These are phyloP conservation scores for Tremella yokohamensis DNA, from an alignment of 768 basidiomycete species.

Conservation along the genomic window DNA sequence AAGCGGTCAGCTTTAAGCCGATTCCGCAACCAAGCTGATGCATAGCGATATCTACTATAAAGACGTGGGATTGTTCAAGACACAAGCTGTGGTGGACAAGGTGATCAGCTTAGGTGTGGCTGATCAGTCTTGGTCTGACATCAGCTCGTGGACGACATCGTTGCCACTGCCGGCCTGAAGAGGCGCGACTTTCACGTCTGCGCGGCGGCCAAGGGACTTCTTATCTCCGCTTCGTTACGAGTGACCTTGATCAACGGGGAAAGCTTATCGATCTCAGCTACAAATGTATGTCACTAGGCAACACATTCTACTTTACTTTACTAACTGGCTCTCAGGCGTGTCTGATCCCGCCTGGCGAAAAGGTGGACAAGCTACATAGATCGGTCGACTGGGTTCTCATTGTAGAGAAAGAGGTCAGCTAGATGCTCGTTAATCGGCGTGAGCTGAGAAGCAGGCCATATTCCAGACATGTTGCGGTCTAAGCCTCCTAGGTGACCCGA, in stretches of 20 bases:
- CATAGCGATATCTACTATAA: conserved; percentile 83
- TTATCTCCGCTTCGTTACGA: conserved; percentile 64
- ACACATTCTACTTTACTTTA: neutral
- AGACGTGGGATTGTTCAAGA: conserved; percentile 72
- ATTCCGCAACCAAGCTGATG: conserved; percentile 31
- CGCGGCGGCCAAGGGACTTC: conserved; percentile 82
- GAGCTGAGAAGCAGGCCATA: conserved; percentile 64
- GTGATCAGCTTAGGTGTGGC: conserved; percentile 52
- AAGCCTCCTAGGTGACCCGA: conserved; percentile 56
- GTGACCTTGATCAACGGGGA: conserved; percentile 63
- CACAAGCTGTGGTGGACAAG: conserved; percentile 72
- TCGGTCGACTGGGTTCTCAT: conserved; percentile 73
- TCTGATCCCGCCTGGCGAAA: conserved; percentile 72
- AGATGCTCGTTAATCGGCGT: neutral
- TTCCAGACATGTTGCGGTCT: conserved; percentile 77
- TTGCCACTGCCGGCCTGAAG: conserved; percentile 71
- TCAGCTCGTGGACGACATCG: conserved; percentile 83
- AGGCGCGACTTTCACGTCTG: conserved; percentile 77
- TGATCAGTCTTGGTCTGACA: neutral
- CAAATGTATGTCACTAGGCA: conserved; percentile 13
- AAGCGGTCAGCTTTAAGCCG: conserved; percentile 25
- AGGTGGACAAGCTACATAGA: conserved; percentile 63
- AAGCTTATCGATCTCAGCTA: conserved; percentile 34
- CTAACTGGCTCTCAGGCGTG: conserved; percentile 57
- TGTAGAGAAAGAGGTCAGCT: conserved; percentile 82